Conservation (phyloP, 2,329 filamentous ascomycete genomes). For the Pestalotiopsis sp. region DNA sequence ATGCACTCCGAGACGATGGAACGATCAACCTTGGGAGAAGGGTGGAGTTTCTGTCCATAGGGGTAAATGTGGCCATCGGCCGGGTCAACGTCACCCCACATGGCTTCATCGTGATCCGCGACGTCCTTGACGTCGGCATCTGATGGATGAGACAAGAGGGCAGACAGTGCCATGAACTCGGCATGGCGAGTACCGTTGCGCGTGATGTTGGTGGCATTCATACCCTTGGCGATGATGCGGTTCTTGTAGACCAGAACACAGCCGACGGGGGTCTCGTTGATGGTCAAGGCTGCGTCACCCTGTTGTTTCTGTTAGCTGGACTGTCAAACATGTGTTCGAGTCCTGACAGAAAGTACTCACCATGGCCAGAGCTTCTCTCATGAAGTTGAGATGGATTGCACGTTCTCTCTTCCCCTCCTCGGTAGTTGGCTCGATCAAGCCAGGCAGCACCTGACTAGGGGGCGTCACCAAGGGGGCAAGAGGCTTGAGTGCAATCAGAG, state of each 20-base stretch:
- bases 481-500: constrained; percentile 15
- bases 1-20: constrained; percentile 71
- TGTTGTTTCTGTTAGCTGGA: constrained; percentile 39
- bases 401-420: constrained; percentile 41
- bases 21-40: constrained; percentile 61
- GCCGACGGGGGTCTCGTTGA: constrained; percentile 93
- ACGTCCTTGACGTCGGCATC: constrained; percentile 27
- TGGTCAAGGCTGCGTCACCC: constrained; percentile 82
- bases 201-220: constrained; percentile 95
- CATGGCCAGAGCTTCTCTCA: constrained; percentile 86
- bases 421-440: constrained; percentile 34
- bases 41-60: constrained; percentile 62
- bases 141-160: constrained; percentile 49
- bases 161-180: constrained; percentile 84
- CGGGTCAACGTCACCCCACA: constrained; percentile 56
- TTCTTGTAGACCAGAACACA: constrained; percentile 87
- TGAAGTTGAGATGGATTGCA: constrained; percentile 63
- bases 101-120: constrained; percentile 39
- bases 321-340: background rate
- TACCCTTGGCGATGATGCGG: constrained; percentile 81
- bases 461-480: constrained; percentile 18
- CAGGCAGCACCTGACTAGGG: constrained; percentile 28
- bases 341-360: constrained; percentile 46
- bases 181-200: constrained; percentile 92
- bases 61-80: constrained; percentile 60